Base-by-base conservation (phyloP, 140 eudicot genomes). In the Oenanthe javanica region DNA sequence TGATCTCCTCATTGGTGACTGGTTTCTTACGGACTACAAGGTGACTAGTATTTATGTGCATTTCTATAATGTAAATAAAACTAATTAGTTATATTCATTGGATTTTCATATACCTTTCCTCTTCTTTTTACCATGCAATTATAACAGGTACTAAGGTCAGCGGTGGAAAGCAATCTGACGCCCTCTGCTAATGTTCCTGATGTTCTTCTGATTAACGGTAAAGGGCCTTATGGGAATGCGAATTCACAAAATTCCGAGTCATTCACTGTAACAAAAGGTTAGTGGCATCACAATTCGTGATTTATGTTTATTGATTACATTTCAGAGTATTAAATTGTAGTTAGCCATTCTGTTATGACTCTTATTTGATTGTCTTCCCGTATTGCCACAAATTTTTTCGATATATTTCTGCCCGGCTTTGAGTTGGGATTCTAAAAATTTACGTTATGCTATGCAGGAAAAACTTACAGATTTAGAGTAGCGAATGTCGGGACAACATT, bases 1-100 rank as follows among this genome's bases (percentile, higher is more conserved):
- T 72, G 93, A 90, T 79, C 89, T 92, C 64, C 90, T 92, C 25
- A 81, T 89, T 9, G 89, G 94, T 25, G 97, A 92, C 70, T 92
- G 94, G 97, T 85, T 48, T 81, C 40, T 55, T 42, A 23, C 52
- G 0, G 84, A 85, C 76, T 87, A 87, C 82, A 86, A 85, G 96
- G 96, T 91, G 79, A 38, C 45, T 4, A 47, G 18, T 18, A 43
- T 50, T 36, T 11, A 36, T 13, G 50, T 67, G 46, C 21, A 27
- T 69, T 10, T 40, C 0, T 71, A 6, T 19, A 43, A 7, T 1
- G 2, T 6, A 19, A 21, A 72, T 21, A 14, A 46, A 73, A 14
- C 38, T 45, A 49, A 21, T 43, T 36, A 36, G 9, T 8, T 50
- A 55, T 49, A 52, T 47, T 67, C 42, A 18, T 49, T 2, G 19